Evolutionary conservation across 177 flowering plant genomes (phyloP), one percentile per base, ranked within the genome.

Genomic region (Tripterygium wilfordii): DNA sequence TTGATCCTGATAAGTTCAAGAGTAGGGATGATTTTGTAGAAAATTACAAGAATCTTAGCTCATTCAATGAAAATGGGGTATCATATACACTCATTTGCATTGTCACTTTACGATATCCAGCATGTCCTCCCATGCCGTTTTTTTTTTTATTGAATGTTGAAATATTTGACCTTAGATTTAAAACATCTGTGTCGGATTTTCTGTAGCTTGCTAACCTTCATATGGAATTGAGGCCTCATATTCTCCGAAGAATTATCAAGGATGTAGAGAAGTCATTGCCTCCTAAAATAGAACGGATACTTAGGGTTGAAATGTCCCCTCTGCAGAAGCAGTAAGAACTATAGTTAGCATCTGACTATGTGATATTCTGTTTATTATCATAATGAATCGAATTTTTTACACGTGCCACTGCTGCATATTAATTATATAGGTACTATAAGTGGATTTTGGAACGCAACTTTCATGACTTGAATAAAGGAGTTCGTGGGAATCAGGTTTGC

Each of bases 211-310:
- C 85, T 20, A 90, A 83, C 80, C 95, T 94, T 44, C 99, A 94
- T 51, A 79, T 64, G 78, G 99, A 94, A 60, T 64, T 94, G 72
- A 81, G 96, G 77, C 99, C 99, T 26, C 99, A 94, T 64, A 87
- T 94, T 67, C 85, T 94, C 19, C 68, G 99, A 42, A 77, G 99
- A 67, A 94, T 94, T 30, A 94, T 94, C 46, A 94, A 94, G 72
- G 99, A 94, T 75, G 99, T 94, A 5, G 99, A 94, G 83, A 94
- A 90, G 71, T 94, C 99, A 8, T 62, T 94, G 74, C 99, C 99
- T 49, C 99, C 99, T 36, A 94, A 94, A 67, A 78, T 90, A 61
- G 99, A 94, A 60, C 95, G 97, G 30, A 90, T 94, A 48, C 83
- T 94, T 45, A 65, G 99, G 71, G 95, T 94, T 69, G 97, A 90